Base-by-base conservation (phyloP, 2,329 filamentous ascomycete genomes). In the Zarea fungicola region DNA sequence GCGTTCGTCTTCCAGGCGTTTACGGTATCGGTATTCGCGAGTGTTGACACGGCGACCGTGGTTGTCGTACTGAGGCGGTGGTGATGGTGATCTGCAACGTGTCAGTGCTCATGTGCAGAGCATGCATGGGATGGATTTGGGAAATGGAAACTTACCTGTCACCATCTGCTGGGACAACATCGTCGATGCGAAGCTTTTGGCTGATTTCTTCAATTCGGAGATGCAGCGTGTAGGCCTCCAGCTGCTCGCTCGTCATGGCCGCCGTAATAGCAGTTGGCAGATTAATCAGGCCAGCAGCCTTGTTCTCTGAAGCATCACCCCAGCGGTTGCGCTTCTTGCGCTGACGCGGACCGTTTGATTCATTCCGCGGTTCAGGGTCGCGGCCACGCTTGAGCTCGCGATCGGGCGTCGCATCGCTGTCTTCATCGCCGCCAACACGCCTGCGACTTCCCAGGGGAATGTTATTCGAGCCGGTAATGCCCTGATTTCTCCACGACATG, bases 31-130 rank as follows among this genome's bases (percentile, higher is more conserved):
- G 73, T 92, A 96, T 75, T 99, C 95, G 71, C 95, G 84, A 51
- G 95, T 99, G 72, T 99, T 99, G 73, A 97, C 89, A 90, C 93
- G 93, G 60, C 92, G 89, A 76, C 93, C 93, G 65, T 96, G 95
- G 76, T 99, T 99, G 72, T 99, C 93, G 74, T 99, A 99, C 71
- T 97, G 92, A 10, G 93, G 93, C 28, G 93, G 80, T 31, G 93
- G 93, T 52, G 93, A 99, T 18, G 92, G 92, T 51, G 93, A 99
- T 72, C 93, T 96, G 8, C 5, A 21, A 3, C 9, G 10, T 9
- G 26, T 35, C 5, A 55, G 46, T 29, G 56, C 60, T 53, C 31
- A 52, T 52, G 49, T 43, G 34, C 42, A 13, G 39, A 37, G n/a
- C 13, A 8, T 14, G 35, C 25, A 25, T 18, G 25, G 13, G 48